Evolutionary conservation across 2,329 filamentous ascomycete species (phyloP).

Genomic region (Penicillium brasilianum): DNA sequence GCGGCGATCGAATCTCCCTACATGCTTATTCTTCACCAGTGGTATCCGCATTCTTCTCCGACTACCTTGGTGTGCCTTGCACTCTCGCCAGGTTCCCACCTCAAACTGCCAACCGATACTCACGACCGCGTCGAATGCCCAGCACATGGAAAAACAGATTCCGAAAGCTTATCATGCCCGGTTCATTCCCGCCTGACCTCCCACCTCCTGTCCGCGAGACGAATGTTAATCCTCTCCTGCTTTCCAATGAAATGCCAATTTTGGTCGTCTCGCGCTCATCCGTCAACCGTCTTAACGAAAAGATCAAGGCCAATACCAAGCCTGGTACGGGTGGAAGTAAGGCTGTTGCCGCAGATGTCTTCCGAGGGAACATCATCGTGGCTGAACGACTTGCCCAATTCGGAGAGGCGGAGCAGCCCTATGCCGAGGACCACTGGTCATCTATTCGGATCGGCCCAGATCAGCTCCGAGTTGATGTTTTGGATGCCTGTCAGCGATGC

Average conservation of each 20-base stretch:
- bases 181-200: constrained; percentile 57
- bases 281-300: constrained; percentile 74
- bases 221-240: constrained; percentile 62
- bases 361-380: constrained; percentile 87
- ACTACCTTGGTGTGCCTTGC: constrained; percentile 76
- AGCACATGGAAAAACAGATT: constrained; percentile 30
- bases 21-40: constrained; percentile 69
- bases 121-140: constrained; percentile 70
- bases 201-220: constrained; percentile 57
- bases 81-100: constrained; percentile 82
- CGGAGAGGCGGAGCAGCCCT: constrained; percentile 62
- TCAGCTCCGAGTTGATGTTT: constrained; percentile 57
- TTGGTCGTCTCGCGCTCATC: constrained; percentile 81
- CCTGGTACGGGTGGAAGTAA: constrained; percentile 56
- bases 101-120: constrained; percentile 68
- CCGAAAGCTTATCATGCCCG: constrained; percentile 51
- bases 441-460: constrained; percentile 65
- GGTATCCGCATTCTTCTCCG: constrained; percentile 78
- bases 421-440: constrained; percentile 81
- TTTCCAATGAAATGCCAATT: constrained; percentile 95
- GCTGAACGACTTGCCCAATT: constrained; percentile 54
- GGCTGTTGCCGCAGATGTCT: constrained; percentile 72
- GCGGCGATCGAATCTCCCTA: constrained; percentile 76
- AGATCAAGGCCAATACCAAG: constrained; percentile 65
- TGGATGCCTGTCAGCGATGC: constrained; percentile 85